phyloP scores from a whole-genome alignment of 352 stramenopile species.

The Globisporangium yorkense region DNA sequence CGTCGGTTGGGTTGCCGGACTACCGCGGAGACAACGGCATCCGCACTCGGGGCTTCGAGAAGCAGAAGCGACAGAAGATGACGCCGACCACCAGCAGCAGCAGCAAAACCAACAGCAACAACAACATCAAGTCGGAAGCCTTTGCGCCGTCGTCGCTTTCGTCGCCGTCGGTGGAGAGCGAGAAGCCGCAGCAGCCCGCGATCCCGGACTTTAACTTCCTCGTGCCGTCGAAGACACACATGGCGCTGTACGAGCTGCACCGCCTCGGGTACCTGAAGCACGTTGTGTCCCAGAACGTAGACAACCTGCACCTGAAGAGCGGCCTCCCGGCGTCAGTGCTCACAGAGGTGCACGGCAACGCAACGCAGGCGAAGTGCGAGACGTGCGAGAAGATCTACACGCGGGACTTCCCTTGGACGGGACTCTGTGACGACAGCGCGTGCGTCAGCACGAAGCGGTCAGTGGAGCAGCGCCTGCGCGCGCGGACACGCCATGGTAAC shows the following conservation, averaged over 20 bases:
- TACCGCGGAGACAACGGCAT: constrained; percentile 81
- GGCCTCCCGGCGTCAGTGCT: constrained; percentile 43
- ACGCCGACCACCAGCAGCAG: not conserved
- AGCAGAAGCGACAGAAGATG: constrained; percentile 14
- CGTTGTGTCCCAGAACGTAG: constrained; percentile 79
- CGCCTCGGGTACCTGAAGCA: constrained; percentile 68
- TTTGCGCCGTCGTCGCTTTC: constrained; percentile 1
- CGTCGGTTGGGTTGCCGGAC: constrained; percentile 69
- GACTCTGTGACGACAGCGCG: constrained; percentile 52
- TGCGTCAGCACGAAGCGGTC: constrained; percentile 66
- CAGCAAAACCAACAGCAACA: not conserved
- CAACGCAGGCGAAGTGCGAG: constrained; percentile 76
- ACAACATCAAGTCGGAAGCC: not conserved
- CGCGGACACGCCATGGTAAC: constrained; percentile 71
- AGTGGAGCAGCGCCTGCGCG: constrained; percentile 50
- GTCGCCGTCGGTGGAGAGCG: constrained; percentile 7
- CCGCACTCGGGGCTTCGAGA: constrained; percentile 54
- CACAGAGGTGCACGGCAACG: constrained; percentile 80
- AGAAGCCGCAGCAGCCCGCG: constrained; percentile 8
- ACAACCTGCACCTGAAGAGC: constrained; percentile 83
- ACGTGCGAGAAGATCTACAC: constrained; percentile 85
- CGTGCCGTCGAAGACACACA: constrained; percentile 74
- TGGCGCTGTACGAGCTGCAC: constrained; percentile 75
- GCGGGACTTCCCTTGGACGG: constrained; percentile 56
- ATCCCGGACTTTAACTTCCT: constrained; percentile 66